Base-by-base conservation (phyloP, 176 grass and related monocot species). In the Cenchrus americanus region DNA sequence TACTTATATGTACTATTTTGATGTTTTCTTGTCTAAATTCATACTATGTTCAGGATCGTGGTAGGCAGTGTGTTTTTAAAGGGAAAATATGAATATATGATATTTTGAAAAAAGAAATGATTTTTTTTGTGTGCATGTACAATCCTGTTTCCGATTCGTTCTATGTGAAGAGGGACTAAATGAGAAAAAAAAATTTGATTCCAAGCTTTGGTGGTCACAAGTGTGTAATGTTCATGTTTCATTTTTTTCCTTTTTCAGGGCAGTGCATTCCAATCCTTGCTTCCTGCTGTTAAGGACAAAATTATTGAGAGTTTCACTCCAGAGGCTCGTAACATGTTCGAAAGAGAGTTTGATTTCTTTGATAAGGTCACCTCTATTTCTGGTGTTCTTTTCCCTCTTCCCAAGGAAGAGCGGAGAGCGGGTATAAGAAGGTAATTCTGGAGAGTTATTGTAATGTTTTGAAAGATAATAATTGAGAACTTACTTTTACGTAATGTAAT, bases 361-460 rank as follows among this genome's bases (percentile, higher is more conserved):
- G 96, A 99, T 49, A 82, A 94, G 52, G 96, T 99, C 59, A 99
- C 96, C 41, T 99, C 96, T 14, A 99, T 99, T 85, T 99, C 96
- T 87, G 96, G 96, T 87, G 87, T 90, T 84, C 89, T 99, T 85
- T 99, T 94, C 78, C 93, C 89, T 90, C 80, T 99, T 73, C 96
- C 96, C 26, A 99, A 99, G 86, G 96, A 99, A 84, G 93, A 93
- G 22, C 82, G 96, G 26, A 93, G 96, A 85, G 96, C 91, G 15
- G 96, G 93, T 78, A 99, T 99, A 66, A 90, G 54, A 93, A 96
- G 88, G 96, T 99, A 94, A 6, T 81, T 64, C 32, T 72, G 73
- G 57, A 84, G 73, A 71, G 61, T 60, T 37, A 6, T 78, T 77
- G 15, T 71, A 40, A 30, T 79, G 37, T 83, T 86, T 78, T 4